These are phyloP conservation scores for Fusarium pseudonygamai DNA, from an alignment of 2,329 filamentous ascomycete genomes.

Conservation along the genomic window DNA sequence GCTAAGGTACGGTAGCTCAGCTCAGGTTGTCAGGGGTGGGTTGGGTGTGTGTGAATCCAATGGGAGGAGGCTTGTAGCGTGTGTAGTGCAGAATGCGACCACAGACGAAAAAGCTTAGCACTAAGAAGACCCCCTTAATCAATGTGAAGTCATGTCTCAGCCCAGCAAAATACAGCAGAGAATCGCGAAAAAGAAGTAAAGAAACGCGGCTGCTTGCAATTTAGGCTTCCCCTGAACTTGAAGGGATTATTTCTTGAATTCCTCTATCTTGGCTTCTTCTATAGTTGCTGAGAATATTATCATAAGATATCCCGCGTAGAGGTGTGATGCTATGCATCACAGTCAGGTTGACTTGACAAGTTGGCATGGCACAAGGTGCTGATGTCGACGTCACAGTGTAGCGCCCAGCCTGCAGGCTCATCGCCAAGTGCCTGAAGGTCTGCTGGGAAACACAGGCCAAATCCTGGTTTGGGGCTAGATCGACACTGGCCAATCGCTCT, in stretches of 20 bases:
- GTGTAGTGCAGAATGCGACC: constrained; percentile 3
- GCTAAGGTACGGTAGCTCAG: constrained; percentile 22
- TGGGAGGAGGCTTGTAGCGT: constrained; percentile 15
- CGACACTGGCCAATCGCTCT: constrained; percentile 14
- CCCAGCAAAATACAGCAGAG: constrained; percentile 1
- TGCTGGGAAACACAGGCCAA: constrained; percentile 11
- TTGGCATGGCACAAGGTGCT: constrained; percentile 27
- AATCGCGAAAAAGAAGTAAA: background rate
- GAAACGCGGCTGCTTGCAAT: background rate
- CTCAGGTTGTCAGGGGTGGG: constrained; percentile 30
- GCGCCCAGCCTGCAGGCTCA: constrained; percentile 24
- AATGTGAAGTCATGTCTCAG: constrained; percentile 46
- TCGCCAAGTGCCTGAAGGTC: constrained; percentile 37
- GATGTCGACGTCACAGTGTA: constrained; percentile 39
- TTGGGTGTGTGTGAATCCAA: constrained; percentile 1
- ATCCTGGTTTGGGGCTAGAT: constrained; percentile 36
- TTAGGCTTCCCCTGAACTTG: background rate
- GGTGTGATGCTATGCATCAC: constrained; percentile 16
- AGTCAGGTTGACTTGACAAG: constrained; percentile 18
- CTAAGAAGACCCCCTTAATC: constrained; percentile 33
- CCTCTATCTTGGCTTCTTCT: background rate
- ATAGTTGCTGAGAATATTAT: background rate
- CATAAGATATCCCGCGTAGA: background rate
- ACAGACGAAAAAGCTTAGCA: constrained; percentile 23
- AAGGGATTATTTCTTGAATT: background rate